Percentiles rank a stretch among this genome's conserved stretches.
Conservation (phyloP, 2,329 filamentous ascomycete genomes). For the Talaromyces sp. region DNA sequence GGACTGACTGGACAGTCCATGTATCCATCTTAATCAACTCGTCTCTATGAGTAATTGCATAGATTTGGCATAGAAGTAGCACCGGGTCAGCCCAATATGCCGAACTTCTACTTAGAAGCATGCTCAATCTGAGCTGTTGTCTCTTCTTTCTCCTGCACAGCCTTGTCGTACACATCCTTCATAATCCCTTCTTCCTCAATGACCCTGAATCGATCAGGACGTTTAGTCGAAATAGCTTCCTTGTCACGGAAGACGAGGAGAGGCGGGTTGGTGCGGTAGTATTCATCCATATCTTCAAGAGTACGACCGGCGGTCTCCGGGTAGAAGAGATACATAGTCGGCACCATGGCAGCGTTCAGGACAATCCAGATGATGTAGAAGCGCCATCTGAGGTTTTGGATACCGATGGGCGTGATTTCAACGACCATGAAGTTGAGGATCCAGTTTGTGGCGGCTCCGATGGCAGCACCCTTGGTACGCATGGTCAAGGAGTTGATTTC, state of each 20-base stretch:
- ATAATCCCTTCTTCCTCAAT: conserved; percentile 6
- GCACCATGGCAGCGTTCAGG: conserved; percentile 25
- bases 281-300: conserved; percentile 35
- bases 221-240: conserved; percentile 46
- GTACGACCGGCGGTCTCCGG: conserved; percentile 22
- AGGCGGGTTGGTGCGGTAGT: conserved; percentile 35
- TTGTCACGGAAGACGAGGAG: conserved; percentile 51
- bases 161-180: not conserved
- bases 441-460: conserved; percentile 25
- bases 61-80: not conserved
- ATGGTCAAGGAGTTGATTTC: conserved; percentile 27
- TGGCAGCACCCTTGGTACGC: conserved; percentile 21
- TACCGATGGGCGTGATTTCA: conserved; percentile 24
- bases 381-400: conserved; percentile 27
- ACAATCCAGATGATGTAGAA: conserved; percentile 28
- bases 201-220: conserved; percentile 45
- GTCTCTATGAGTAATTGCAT: not conserved
- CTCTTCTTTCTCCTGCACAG: not conserved
- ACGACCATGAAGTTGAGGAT: conserved; percentile 25
- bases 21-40: not conserved
- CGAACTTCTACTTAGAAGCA: not conserved
- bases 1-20: not conserved
- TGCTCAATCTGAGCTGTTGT: not conserved
- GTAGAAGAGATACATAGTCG: conserved; percentile 28
- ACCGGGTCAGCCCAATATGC: too few relatives aligned